These are phyloP conservation scores for Geotrichum cucujoidarum DNA, from an alignment of 1,139 yeast genomes.

Conservation along the genomic window DNA sequence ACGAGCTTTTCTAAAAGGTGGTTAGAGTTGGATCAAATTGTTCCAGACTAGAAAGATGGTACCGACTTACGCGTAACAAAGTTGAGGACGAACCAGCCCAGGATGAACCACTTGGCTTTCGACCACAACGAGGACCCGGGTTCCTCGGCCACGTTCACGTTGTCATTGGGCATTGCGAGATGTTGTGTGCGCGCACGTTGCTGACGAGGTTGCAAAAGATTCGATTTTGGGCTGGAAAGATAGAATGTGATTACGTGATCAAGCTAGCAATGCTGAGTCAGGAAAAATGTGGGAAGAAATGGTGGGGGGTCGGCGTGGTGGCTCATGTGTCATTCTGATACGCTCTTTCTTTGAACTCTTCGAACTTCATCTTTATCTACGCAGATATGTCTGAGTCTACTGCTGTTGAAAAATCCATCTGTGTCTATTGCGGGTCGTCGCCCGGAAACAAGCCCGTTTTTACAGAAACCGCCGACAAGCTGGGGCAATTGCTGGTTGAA, in stretches of 20 bases:
- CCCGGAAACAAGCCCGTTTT: constrained; percentile 55
- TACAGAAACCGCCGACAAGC: constrained; percentile 50
- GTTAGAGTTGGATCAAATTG: too few species aligned
- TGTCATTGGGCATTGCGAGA: constrained; percentile 5
- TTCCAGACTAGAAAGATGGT: too few species aligned
- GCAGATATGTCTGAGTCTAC: constrained; percentile 2
- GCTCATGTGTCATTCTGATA: too few species aligned
- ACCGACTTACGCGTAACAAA: constrained; percentile 8
- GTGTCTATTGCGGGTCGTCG: constrained; percentile 86
- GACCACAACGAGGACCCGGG: constrained; percentile 9
- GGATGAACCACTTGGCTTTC: constrained; percentile 12
- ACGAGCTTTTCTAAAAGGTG: not conserved
- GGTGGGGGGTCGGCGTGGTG: too few species aligned
- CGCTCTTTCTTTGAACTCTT: too few species aligned
- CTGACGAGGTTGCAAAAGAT: not conserved
- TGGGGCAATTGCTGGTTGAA: constrained; percentile 57
- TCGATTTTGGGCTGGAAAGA: too few species aligned
- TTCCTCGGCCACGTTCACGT: constrained; percentile 5
- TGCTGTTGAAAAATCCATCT: constrained; percentile 47
- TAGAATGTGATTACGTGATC: too few species aligned
- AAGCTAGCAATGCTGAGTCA: too few species aligned
- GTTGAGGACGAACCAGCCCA: constrained; percentile 12
- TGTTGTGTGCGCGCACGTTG: not conserved
- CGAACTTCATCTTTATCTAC: too few species aligned
- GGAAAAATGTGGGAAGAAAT: too few species aligned